Evolutionary conservation across 2,329 filamentous ascomycete species (phyloP), one percentile per base, ranked within the genome.

Genomic region (Cladosporium sp.): DNA sequence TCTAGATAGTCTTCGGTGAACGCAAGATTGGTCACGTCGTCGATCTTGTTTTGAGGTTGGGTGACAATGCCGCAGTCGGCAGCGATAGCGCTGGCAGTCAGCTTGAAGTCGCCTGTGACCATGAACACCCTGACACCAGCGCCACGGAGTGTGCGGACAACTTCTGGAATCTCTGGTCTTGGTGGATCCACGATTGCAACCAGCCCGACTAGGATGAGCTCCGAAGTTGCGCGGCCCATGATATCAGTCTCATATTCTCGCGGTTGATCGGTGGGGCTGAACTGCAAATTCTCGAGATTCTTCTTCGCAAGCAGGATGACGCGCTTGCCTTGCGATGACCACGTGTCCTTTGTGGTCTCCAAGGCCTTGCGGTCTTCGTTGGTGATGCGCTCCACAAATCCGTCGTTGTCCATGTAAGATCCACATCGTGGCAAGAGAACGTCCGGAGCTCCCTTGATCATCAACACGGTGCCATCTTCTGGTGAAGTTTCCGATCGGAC

Each of bases 391-490:
- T 73, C 67, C 1, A 76, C 68, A 2, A 74, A 72, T 6, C 84
- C 84, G 19, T 80, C 75, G 2, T 73, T 69, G 16, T 73, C 72
- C 11, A 84, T 71, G 45, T 81, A 79, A 16, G 74, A 73, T 1
- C 75, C 74, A 60, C 85, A 86, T 46, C 84, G 73, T 1, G 74
- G 71, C 1, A 91, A 77, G 0, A 91, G 72, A 27, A 90, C 80
- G 60, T 91, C 87, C 0, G 86, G 85, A 0, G 86, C 86, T 1
- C 86, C 86, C 64, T 92, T 90, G 62, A 90, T 86, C n/a, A 83
- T 86, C 38, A 90, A 69, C 0, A 85, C 69, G 1, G 73, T 78
- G 12, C 54, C 55, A 16, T 61, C 52, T 38, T 50, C 45, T 8
- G 42, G 43, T 19, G 53, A 57, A 58, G 57, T 52, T 4, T 63